These are phyloP conservation scores for Thermoascus crustaceus DNA, from an alignment of 2,329 filamentous ascomycete species.

Conservation along the genomic window DNA sequence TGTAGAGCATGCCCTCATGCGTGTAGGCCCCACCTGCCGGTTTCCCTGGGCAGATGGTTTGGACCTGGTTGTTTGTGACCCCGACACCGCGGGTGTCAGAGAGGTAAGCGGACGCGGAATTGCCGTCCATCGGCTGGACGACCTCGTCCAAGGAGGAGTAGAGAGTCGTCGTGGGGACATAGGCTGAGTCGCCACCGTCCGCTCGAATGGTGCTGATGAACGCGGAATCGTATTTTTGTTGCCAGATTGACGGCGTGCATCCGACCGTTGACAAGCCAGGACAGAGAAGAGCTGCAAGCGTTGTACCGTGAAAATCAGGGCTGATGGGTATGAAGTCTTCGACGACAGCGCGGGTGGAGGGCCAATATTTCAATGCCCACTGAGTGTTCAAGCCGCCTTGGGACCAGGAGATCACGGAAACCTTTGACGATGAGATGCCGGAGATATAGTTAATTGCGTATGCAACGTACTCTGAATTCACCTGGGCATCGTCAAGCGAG, in stretches of 20 bases:
- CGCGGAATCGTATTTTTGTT: constrained; percentile 40
- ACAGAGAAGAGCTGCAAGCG: background rate
- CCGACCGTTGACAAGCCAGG: constrained; percentile 8
- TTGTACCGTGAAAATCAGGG: constrained; percentile 44
- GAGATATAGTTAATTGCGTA: constrained; percentile 45
- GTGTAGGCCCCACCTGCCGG: constrained; percentile 40
- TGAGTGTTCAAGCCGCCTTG: constrained; percentile 49
- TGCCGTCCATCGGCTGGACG: constrained; percentile 43
- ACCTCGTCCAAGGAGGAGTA: constrained; percentile 46
- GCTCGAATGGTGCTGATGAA: constrained; percentile 37
- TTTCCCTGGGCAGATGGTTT: constrained; percentile 32
- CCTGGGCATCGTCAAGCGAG: constrained; percentile 42
- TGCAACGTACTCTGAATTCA: constrained; percentile 48
- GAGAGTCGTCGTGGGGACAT: constrained; percentile 48
- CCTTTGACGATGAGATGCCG: constrained; percentile 24
- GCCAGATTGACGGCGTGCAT: constrained; percentile 37
- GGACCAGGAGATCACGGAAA: constrained; percentile 46
- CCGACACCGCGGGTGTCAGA: constrained; percentile 36
- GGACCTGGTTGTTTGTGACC: constrained; percentile 45
- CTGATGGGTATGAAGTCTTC: constrained; percentile 47
- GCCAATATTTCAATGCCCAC: constrained; percentile 54
- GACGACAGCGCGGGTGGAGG: constrained; percentile 38
- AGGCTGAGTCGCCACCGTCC: constrained; percentile 43
- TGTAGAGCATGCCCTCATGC: constrained; percentile 45
- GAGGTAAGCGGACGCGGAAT: constrained; percentile 38